Evolutionary conservation across 169 alveolate genomes (phyloP), one percentile per base, ranked within the genome.

Genomic region (Plasmodium vivax): DNA sequence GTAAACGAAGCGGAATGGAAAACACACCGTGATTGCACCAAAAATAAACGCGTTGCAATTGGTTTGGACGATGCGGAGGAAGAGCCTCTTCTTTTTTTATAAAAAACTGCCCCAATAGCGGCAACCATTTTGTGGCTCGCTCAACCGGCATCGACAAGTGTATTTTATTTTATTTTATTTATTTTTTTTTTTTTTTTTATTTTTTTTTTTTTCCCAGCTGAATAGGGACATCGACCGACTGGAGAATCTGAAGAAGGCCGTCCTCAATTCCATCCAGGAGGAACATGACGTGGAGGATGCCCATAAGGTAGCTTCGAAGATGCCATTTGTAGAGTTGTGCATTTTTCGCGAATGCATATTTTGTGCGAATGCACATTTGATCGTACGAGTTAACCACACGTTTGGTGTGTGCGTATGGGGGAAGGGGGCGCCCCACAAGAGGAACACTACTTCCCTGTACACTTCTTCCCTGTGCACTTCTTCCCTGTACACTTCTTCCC

Each of bases 261-360:
- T 97, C 41, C 95, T 97, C 62, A 90, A 95, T 47, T 97, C 98
- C 32, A 96, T 97, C 38, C 98, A 97, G 94, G 98, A 96, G 38
- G 98, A 97, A 77, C 95, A 95, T 45, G 94, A 88, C 5, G 90
- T 88, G 34, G 94, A 88, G 32, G 94, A 88, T 81, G 82, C 94
- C 10, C 94, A 88, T 68, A 88, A 88, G 45, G 94, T 88, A 88
- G 74, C 12, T 38, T 58, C 43, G 58, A 32, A 79, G 72, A 23
- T 16, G 6, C 84, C 3, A 2, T 19, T 6, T 62, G 77, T 19
- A 62, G n/a, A 62, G 16, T 27, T 62, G 30, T 62, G 36, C 36
- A 27, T 62, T 19, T 27, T 23, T 16, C 30, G 16, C 36, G 16
- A 62, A 19, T 62, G 36, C 77, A 62, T 12, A 27, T 23, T 23